phyloP scores from a whole-genome alignment of 495 filamentous ascomycete genomes.

The Penicillium longicatenatum region DNA sequence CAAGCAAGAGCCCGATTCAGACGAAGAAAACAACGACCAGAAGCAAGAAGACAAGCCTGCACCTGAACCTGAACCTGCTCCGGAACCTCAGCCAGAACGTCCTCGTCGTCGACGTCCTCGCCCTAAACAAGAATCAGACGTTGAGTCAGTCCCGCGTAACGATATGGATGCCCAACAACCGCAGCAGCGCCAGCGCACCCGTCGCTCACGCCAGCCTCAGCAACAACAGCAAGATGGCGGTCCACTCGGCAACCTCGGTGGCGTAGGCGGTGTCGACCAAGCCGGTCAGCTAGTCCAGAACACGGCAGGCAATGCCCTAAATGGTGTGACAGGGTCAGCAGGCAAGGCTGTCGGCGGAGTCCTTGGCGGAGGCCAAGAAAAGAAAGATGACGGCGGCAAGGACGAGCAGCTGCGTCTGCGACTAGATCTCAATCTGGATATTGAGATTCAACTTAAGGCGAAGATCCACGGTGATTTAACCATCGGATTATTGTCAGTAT shows the following conservation, averaged over 20 bases:
- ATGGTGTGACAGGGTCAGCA: slow-evolving; percentile 55
- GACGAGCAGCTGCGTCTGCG: slow-evolving; percentile 76
- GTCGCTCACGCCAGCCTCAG: slow-evolving; percentile 30
- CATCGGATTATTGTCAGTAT: slow-evolving; percentile 77
- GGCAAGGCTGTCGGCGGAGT: slow-evolving; percentile 60
- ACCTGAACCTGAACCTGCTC: slow-evolving; percentile 7
- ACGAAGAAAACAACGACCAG: slow-evolving; percentile 18
- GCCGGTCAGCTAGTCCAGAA: slow-evolving; percentile 60
- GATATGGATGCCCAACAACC: slow-evolving; percentile 43
- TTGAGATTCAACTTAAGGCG: slow-evolving; percentile 88
- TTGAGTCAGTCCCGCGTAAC: slow-evolving; percentile 37
- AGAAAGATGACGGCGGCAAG: slow-evolving; percentile 50
- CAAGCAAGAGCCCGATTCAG: slow-evolving; percentile 15
- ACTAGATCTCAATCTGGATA: slow-evolving; percentile 83
- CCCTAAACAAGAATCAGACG: slow-evolving; percentile 40
- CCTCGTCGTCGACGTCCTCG: slow-evolving; percentile 31
- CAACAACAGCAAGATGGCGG: slow-evolving; percentile 45
- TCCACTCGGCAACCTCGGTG: slow-evolving; percentile 53
- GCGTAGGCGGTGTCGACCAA: slow-evolving; percentile 60
- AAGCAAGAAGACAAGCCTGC: slow-evolving; percentile 19
- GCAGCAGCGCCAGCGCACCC: slow-evolving; percentile 42
- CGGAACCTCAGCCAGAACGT: slow-evolving; percentile 25
- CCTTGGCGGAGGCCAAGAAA: slow-evolving; percentile 41
- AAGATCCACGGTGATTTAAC: slow-evolving; percentile 92
- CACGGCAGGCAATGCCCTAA: slow-evolving; percentile 63